Evolutionary conservation across 2,329 filamentous ascomycete species (phyloP), one percentile per base, ranked within the genome.

Genomic region (Emmonsiellopsis sp.): DNA sequence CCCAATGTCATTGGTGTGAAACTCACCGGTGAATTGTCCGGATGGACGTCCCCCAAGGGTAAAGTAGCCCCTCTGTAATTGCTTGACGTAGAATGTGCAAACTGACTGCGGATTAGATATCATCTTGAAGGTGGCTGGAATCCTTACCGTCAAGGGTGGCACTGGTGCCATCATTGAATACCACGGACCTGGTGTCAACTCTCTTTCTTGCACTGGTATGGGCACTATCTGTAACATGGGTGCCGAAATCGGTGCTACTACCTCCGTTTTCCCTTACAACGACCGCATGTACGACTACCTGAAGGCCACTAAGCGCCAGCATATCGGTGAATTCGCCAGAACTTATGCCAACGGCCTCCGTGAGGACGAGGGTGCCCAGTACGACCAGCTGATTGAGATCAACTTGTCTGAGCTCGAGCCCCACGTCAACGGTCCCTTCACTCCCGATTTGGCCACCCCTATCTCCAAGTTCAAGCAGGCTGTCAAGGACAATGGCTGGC

Each of bases 371-470:
- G 89, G 89, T 62, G 88, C 89, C 62, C 85, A 97, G 75, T 98
- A 97, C 73, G 93, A 98, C 73, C 82, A 97, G 76, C 74, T 96
- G 62, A 89, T 97, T 66, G 92, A 96, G 77, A 89, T 98, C 76
- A 92, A 98, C 79, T 83, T 98, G 53, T 86, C 83, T 55, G 87
- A 92, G 74, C 86, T 98, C 48, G 93, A 98, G 79, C 93, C 93
- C 62, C 89, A 97, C 72, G 90, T 98, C 79, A 98, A 98, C 79
- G 93, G 93, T 61, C 93, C 93, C 60, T 97, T 97, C 83, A 98
- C 93, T 31, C 93, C 93, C 57, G 93, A 98, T 83, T 80, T 98
- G 76, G 91, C 90, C 53, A 97, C 93, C 7, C 93, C 93, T 50
- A 94, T 98, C 72, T 95, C 89, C 76, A 93, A 96, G 79, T 95